Evolutionary conservation across 2,329 filamentous ascomycete genomes (phyloP), one percentile per base, ranked within the genome.

Genomic region (Daldinia eschscholtzii): DNA sequence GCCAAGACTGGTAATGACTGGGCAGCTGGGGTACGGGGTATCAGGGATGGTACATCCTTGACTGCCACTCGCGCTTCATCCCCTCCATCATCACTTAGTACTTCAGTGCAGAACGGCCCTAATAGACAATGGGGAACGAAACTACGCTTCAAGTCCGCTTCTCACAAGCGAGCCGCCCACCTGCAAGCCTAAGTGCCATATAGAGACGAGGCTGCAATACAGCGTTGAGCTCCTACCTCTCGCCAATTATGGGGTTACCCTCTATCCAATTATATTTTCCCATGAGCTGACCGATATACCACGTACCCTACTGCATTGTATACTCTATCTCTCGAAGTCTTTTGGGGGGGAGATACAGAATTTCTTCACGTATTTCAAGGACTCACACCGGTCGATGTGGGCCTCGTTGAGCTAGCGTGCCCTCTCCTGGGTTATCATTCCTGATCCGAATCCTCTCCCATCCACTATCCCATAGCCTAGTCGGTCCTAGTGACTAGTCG

Each of bases 401-500:
- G 64, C 70, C 70, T 52, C 48, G 13, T n/a, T 64, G 59, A 57
- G 48, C 37, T 65, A 70, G 70, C 65, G 50, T 65, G 61, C 48
- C 64, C 61, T 69, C 55, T 64, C 60, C 69, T 58, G 26, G 66
- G 23, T 66, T 35, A 46, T 64, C 50, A 60, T 66, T 62, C 55
- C 50, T 68, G 35, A 61, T 50, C 61, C 58, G 42, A 67, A 53
- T 37, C 41, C 50, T 62, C 44, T 56, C 55, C 64, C 63, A 68
- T 68, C 68, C 70, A 74, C 69, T 62, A 65, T n/a, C 53, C 41
- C 44, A 50, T 64, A 65, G 57, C 65, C 64, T 65, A 76, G 73
- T 76, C 71, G 70, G 74, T 72, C 70, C 63, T 60, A 70, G 70
- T 64, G 71, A 70, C 69, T 61, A 52, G 46, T 52, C 50, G 64